Percentiles rank a stretch among this genome's conserved stretches.
Evolutionary conservation across 1,284 basidiomycete species (phyloP).

Genomic region (Cryptococcus deneoformans): DNA sequence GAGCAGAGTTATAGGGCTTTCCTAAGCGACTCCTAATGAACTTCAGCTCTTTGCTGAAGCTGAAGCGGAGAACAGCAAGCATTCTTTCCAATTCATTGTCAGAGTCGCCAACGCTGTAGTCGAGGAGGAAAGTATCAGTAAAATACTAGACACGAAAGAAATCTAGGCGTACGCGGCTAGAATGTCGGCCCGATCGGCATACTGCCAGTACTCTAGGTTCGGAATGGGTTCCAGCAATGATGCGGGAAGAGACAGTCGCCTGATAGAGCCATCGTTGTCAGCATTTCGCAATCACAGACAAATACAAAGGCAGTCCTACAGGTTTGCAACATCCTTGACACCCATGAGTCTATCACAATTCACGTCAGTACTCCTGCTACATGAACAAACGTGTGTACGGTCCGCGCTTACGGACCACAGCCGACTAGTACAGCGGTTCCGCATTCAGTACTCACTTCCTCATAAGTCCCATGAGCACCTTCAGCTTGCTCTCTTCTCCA

Average conservation of each 20-base stretch:
- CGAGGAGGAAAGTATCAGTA: background rate
- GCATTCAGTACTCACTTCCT: constrained; percentile 64
- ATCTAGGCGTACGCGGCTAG: constrained; percentile 69
- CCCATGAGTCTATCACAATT: constrained; percentile 50
- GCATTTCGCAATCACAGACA: background rate
- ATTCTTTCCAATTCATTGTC: constrained; percentile 88
- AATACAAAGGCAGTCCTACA: constrained; percentile 58
- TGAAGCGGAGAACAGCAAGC: constrained; percentile 83
- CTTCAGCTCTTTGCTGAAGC: constrained; percentile 93
- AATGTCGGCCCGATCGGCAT: constrained; percentile 87
- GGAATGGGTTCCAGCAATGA: constrained; percentile 87
- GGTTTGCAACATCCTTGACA: constrained; percentile 85
- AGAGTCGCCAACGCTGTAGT: constrained; percentile 73
- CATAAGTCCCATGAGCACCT: constrained; percentile 82
- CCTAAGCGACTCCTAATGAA: constrained; percentile 86
- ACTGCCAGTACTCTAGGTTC: constrained; percentile 95
- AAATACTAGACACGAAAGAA: no score
- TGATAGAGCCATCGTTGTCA: constrained; percentile 35
- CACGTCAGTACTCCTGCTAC: constrained; percentile 64
- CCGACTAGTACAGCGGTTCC: background rate
- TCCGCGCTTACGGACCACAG: background rate
- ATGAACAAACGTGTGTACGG: background rate
- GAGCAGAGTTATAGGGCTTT: constrained; percentile 94
- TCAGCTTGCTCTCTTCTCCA: constrained; percentile 83
- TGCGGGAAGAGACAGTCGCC: constrained; percentile 84